Evolutionary conservation across 2,329 filamentous ascomycete genomes (phyloP).

Genomic region (Shiraia sp.): DNA sequence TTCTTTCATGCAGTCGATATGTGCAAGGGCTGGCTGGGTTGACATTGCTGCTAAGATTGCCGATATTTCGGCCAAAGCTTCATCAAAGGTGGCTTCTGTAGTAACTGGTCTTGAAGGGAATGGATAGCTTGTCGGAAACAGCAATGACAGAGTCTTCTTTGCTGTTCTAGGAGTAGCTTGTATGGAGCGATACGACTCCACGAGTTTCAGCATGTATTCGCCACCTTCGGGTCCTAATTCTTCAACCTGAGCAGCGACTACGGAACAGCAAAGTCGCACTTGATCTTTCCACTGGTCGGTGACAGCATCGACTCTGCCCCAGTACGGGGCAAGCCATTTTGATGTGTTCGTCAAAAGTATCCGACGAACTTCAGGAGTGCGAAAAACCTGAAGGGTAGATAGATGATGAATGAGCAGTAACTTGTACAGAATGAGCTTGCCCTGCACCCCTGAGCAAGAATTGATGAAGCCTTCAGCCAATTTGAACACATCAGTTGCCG

Average conservation of each 20-base stretch:
- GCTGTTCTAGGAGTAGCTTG: slow-evolving; percentile 64
- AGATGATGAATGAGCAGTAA: slow-evolving; percentile 92
- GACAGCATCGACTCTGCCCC: slow-evolving; percentile 75
- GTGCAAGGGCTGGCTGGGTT: slow-evolving; percentile 72
- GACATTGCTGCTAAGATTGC: slow-evolving; percentile 83
- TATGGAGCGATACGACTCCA: slow-evolving; percentile 84
- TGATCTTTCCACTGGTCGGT: slow-evolving; percentile 91
- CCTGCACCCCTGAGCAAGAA: slow-evolving; percentile 82
- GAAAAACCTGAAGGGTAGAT: slow-evolving; percentile 79
- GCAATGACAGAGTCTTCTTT: slow-evolving; percentile 71
- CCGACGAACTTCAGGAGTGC: slow-evolving; percentile 73
- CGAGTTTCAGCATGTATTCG: slow-evolving; percentile 86
- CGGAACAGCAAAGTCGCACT: slow-evolving; percentile 88
- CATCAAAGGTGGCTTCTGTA: slow-evolving; percentile 71
- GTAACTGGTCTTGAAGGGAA: slow-evolving; percentile 75
- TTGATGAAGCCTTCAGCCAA: slow-evolving; percentile 94
- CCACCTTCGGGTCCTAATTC: slow-evolving; percentile 80
- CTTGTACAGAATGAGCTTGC: slow-evolving; percentile 90
- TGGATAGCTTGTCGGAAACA: slow-evolving; percentile 89
- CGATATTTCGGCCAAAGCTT: slow-evolving; percentile 84
- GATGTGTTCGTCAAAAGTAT: slow-evolving; percentile 80
- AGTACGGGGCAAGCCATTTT: slow-evolving; percentile 90
- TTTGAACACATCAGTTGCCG: slow-evolving; percentile 82
- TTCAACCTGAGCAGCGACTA: slow-evolving; percentile 82
- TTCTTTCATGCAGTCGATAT: slow-evolving; percentile 73